Conservation (phyloP, 2,329 filamentous ascomycete species). For the Tolypocladium tropicale region DNA sequence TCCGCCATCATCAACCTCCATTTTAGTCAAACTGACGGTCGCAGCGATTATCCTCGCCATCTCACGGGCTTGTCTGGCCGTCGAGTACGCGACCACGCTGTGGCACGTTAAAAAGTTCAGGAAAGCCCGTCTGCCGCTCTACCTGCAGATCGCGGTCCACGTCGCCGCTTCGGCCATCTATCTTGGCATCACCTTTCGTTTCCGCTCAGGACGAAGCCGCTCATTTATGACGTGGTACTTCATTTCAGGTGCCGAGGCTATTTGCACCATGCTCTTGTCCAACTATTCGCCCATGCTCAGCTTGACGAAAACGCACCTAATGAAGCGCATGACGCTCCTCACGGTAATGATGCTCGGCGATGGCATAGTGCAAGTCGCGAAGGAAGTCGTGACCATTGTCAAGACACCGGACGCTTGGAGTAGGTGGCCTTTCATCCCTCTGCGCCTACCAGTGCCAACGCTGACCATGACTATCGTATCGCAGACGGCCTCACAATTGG, state of each 20-base stretch:
- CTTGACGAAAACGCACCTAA: slow-evolving; percentile 52
- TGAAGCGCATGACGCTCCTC: slow-evolving; percentile 52
- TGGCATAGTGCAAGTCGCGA: slow-evolving; percentile 48
- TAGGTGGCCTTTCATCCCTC: slow-evolving; percentile 9
- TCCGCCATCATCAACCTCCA: background rate
- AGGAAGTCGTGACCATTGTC: slow-evolving; percentile 39
- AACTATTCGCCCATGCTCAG: slow-evolving; percentile 44
- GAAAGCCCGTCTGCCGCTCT: slow-evolving; percentile 23
- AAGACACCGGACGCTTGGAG: slow-evolving; percentile 29
- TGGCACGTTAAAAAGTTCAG: slow-evolving; percentile 31
- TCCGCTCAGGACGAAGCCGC: slow-evolving; percentile 18
- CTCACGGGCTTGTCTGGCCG: slow-evolving; percentile 40
- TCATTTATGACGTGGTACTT: slow-evolving; percentile 40
- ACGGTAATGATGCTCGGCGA: slow-evolving; percentile 59
- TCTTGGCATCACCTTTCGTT: slow-evolving; percentile 30
- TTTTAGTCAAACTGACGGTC: background rate
- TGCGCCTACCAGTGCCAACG: background rate
- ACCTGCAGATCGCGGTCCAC: slow-evolving; percentile 24
- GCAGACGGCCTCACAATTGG: slow-evolving; percentile 28
- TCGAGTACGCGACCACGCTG: slow-evolving; percentile 41
- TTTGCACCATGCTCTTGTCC: slow-evolving; percentile 41
- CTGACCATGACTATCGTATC: background rate
- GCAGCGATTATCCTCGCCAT: slow-evolving; percentile 35
- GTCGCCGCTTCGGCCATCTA: slow-evolving; percentile 26
- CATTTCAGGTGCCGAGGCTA: slow-evolving; percentile 40